These are phyloP conservation scores for Mortierella sp. DNA, from an alignment of 371 early-diverging fungal genomes.

Conservation along the genomic window DNA sequence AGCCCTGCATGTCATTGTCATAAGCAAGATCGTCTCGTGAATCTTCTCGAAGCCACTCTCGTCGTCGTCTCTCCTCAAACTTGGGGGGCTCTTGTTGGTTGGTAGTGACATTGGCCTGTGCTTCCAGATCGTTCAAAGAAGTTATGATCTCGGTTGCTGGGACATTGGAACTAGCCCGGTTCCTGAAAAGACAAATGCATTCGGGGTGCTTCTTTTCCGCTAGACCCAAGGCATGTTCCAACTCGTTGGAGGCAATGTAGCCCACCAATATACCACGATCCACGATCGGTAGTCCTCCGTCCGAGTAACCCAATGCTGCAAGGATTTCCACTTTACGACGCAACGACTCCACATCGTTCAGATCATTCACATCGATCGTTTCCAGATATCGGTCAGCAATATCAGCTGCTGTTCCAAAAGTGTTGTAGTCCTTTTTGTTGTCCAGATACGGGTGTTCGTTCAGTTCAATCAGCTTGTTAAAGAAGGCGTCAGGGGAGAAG, in stretches of 20 bases:
- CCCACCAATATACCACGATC: conserved; percentile 79
- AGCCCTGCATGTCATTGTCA: conserved; percentile 44
- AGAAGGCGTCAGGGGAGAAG: conserved; percentile 71
- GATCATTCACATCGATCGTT: conserved; percentile 69
- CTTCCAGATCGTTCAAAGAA: conserved; percentile 51
- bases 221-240: conserved; percentile 77
- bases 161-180: conserved; percentile 39
- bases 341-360: conserved; percentile 69
- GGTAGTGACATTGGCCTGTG: conserved; percentile 14
- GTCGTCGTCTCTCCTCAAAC: neutral
- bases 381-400: conserved; percentile 61
- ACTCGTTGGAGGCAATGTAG: conserved; percentile 85
- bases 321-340: conserved; percentile 63
- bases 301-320: conserved; percentile 71
- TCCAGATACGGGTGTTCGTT: conserved; percentile 79
- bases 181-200: conserved; percentile 49
- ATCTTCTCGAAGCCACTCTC: conserved; percentile 1
- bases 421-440: conserved; percentile 69
- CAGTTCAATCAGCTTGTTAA: conserved; percentile 72
- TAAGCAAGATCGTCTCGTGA: conserved; percentile 7
- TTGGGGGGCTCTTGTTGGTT: neutral
- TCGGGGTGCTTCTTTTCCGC: conserved; percentile 52
- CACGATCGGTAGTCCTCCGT: conserved; percentile 90
- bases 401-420: conserved; percentile 59
- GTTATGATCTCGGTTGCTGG: conserved; percentile 55